Conservation (phyloP, 2,329 filamentous ascomycete species). For the Aureobasidium melanogenum region DNA sequence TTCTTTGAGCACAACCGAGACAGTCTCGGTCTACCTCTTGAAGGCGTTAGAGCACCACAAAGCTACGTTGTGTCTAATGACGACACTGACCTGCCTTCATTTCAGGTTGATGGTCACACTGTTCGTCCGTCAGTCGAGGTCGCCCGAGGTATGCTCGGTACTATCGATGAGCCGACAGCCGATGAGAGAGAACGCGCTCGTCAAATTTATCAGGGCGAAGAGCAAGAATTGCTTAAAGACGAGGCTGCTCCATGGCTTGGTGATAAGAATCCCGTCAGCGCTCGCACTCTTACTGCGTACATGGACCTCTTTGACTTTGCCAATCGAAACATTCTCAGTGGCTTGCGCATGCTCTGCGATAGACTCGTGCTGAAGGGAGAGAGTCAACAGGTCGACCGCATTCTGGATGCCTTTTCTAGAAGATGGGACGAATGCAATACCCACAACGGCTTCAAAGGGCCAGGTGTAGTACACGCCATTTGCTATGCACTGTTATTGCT, state of each 20-base stretch:
- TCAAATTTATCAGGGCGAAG: constrained; percentile 75
- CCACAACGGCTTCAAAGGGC: constrained; percentile 83
- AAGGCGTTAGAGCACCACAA: not conserved
- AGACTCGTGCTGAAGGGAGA: constrained; percentile 79
- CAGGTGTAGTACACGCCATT: constrained; percentile 90
- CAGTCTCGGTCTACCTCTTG: not conserved
- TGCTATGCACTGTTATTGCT: constrained; percentile 92
- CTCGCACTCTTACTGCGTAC: constrained; percentile 60
- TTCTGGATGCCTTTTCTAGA: constrained; percentile 78
- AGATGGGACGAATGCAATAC: constrained; percentile 93
- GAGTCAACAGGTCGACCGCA: constrained; percentile 92
- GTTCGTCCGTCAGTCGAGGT: constrained; percentile 17
- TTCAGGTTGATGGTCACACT: constrained; percentile 42
- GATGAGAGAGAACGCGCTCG: constrained; percentile 70
- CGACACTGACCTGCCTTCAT: constrained; percentile 13
- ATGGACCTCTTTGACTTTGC: constrained; percentile 88
- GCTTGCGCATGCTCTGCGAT: constrained; percentile 71
- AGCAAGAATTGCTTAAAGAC: constrained; percentile 69
- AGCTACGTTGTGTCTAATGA: not conserved
- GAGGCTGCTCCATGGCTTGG: constrained; percentile 85
- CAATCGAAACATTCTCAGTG: constrained; percentile 67
- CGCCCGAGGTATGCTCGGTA: constrained; percentile 11
- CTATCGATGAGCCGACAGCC: constrained; percentile 41
- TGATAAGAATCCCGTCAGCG: constrained; percentile 49
- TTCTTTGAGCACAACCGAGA: not conserved